Percentiles rank a stretch among this genome's conserved stretches.
phyloP scores from a whole-genome alignment of 345 rosid species.

The Limnanthes douglasii region DNA sequence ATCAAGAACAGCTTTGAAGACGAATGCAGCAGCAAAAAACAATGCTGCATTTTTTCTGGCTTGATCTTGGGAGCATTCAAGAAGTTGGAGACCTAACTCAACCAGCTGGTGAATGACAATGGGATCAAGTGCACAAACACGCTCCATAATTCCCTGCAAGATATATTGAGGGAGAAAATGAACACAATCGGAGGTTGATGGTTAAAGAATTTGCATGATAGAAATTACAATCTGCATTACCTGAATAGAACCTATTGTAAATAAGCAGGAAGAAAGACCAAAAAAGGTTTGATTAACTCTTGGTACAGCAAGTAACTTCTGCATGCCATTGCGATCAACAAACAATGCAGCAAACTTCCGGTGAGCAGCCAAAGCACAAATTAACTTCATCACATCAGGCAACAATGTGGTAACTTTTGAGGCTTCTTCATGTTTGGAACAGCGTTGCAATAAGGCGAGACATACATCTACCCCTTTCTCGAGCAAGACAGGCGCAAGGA shows the following conservation, averaged over 20 bases:
- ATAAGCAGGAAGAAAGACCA: constrained; percentile 92
- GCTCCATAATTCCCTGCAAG: constrained; percentile 99
- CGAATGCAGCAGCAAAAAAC: constrained; percentile 93
- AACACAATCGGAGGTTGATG: too few species aligned
- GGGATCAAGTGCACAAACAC: constrained; percentile 89
- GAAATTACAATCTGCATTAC: constrained; percentile 31
- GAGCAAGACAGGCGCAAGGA: constrained; percentile 90
- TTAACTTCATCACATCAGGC: constrained; percentile 96
- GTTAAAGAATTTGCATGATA: too few species aligned
- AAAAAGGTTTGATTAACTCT: constrained; percentile 53
- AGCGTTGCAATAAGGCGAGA: constrained; percentile 55
- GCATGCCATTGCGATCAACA: constrained; percentile 95
- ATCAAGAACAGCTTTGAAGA: constrained; percentile 91
- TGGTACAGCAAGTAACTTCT: constrained; percentile 81
- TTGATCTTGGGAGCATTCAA: constrained; percentile 75
- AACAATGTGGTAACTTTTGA: constrained; percentile 30
- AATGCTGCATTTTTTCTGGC: constrained; percentile 88
- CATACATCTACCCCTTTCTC: constrained; percentile 98
- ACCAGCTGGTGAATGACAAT: constrained; percentile 73
- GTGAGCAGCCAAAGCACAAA: constrained; percentile 96
- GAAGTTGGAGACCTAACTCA: constrained; percentile 78
- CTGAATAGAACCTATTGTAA: constrained; percentile 90
- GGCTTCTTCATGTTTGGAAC: constrained; percentile 32
- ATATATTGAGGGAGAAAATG: too few species aligned
- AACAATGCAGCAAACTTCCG: constrained; percentile 95